A percentile compares a stretch with the other conserved stretches of the same genome.
phyloP scores from a whole-genome alignment of 495 filamentous ascomycete genomes.

The Penicillium crystallinum region DNA sequence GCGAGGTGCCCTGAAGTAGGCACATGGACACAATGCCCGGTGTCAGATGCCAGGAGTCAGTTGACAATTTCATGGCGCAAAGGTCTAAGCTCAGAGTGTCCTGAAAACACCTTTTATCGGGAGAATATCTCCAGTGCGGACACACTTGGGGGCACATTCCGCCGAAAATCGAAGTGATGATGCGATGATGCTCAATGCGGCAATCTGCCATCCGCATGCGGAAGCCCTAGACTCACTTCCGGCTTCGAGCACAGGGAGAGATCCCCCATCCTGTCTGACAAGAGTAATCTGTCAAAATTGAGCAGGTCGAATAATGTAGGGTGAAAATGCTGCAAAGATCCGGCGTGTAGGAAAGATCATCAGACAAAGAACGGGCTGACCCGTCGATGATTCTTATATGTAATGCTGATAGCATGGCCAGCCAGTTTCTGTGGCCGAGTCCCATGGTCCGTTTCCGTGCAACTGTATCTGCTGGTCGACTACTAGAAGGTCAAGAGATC shows the following conservation, averaged over 20 bases:
- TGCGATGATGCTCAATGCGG: conserved; percentile 27
- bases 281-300: conserved; percentile 7
- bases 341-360: conserved; percentile 21
- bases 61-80: conserved; percentile 21
- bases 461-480: conserved; percentile 17
- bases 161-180: conserved; percentile 18
- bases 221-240: conserved; percentile 15
- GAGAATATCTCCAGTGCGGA: not conserved
- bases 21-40: not conserved
- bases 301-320: conserved; percentile 1
- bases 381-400: conserved; percentile 21
- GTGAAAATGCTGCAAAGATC: not conserved
- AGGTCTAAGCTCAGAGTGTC: not conserved
- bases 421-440: conserved; percentile 25
- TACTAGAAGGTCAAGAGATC: conserved; percentile 36
- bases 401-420: conserved; percentile 34
- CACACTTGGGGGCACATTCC: conserved; percentile 1
- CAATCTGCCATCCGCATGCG: conserved; percentile 28
- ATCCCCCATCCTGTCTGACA: conserved; percentile 8
- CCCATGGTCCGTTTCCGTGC: conserved; percentile 44
- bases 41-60: conserved; percentile 13
- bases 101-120: not conserved
- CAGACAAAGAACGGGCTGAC: conserved; percentile 14
- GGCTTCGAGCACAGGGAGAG: conserved; percentile 8
- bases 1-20: no score